Evolutionary conservation across 2,329 filamentous ascomycete species (phyloP), one percentile per base, ranked within the genome.

Genomic region (Colletotrichum tropicicola): DNA sequence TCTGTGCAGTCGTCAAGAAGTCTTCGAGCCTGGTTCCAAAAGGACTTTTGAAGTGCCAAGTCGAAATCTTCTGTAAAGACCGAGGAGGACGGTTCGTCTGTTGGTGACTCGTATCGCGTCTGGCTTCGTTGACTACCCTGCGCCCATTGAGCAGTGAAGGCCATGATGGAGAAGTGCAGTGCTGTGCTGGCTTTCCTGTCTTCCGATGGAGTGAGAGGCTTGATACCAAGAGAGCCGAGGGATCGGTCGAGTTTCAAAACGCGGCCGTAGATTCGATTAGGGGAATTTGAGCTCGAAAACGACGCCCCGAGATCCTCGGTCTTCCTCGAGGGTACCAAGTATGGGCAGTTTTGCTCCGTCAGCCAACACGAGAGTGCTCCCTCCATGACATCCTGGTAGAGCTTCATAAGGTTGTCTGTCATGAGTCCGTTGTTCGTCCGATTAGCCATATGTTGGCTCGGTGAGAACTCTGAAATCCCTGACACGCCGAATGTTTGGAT

Each of bases 371-470:
- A 82, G 6, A 86, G 72, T 12, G 80, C 83, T 68, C 85, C 81
- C 67, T 86, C 84, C 67, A 86, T 76, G 28, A 83, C 84, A 66
- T 86, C 83, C 67, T 86, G 84, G 69, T 86, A 87, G 32, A 86
- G 81, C 45, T 77, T 78, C 53, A 85, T 72, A 17, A 85, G 73
- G 13, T 73, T 78, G 41, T 81, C 75, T 1, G 79, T 79, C 59
- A 85, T 78, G 25, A 81, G 75, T 41, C 68, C 61, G 27, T 70
- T 73, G 48, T 80, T 78, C 2, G 71, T 71, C 1, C 64, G 68
- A 1, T 67, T 45, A 7, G 74, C 71, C 65, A 80, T 71, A 5
- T 59, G 32, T 19, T 70, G 65, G 21, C 68, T 65, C 17, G 65
- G 30, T 1, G 58, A 62, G 30, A 59, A 69, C 15, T 68, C 67